Evolutionary conservation across 2,329 filamentous ascomycete species (phyloP).

Genomic region (Aspergillus fumigatus): DNA sequence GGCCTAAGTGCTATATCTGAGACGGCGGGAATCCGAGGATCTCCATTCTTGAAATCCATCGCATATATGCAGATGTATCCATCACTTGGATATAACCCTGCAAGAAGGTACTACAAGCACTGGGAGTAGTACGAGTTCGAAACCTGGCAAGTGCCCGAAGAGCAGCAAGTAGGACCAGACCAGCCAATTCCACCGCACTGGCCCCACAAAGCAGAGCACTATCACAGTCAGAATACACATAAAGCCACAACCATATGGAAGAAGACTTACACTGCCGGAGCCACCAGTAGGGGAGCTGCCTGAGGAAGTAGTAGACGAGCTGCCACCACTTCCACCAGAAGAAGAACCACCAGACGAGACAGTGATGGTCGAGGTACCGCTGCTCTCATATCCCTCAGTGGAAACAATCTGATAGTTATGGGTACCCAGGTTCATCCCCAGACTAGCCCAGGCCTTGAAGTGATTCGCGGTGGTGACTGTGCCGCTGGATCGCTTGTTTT

Average conservation of each 20-base stretch:
- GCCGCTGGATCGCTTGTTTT: constrained; percentile 30
- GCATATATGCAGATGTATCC: no score
- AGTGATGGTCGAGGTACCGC: constrained; percentile 34
- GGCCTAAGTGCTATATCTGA: background rate
- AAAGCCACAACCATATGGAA: no score
- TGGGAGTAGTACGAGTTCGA: background rate
- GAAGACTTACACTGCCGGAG: background rate
- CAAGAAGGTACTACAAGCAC: background rate
- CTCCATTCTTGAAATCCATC: background rate
- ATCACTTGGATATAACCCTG: background rate
- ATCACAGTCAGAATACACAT: background rate
- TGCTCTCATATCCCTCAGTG: constrained; percentile 42
- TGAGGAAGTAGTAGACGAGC: background rate
- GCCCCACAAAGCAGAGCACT: background rate
- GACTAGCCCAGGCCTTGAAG: constrained; percentile 32
- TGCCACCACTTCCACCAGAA: background rate
- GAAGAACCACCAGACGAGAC: constrained; percentile 12
- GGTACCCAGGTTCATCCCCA: constrained; percentile 29
- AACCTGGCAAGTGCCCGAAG: background rate
- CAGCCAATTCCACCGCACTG: background rate
- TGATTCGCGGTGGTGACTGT: constrained; percentile 36
- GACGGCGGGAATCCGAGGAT: background rate
- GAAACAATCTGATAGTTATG: constrained; percentile 40
- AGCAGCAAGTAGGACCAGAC: background rate
- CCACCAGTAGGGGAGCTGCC: background rate